Evolutionary conservation across 2,329 filamentous ascomycete species (phyloP).

Genomic region (Arthrobotrys entomopaga): DNA sequence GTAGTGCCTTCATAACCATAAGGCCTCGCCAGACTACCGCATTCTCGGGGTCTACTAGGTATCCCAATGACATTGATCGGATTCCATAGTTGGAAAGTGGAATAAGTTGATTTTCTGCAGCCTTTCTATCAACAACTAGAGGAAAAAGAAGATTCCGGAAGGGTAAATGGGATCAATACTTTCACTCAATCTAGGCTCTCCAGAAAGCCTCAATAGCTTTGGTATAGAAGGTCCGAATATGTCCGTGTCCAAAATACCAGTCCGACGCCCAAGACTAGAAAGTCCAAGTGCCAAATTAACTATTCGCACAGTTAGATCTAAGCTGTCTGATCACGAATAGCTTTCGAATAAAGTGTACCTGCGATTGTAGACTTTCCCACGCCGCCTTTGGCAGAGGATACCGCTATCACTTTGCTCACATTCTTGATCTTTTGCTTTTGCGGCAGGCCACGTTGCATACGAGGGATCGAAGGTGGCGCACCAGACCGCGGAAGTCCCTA

Average conservation of each 20-base stretch:
- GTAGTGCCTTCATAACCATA: constrained; percentile 97
- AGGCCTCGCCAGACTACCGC: constrained; percentile 94
- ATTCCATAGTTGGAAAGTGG: constrained; percentile 94
- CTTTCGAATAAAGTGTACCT: constrained; percentile 65
- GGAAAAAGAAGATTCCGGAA: not conserved
- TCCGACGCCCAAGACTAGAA: constrained; percentile 80
- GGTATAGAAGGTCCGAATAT: constrained; percentile 97
- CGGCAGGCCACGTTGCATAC: constrained; percentile 82
- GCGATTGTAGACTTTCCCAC: constrained; percentile 96
- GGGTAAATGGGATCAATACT: constrained; percentile 66
- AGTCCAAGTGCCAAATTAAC: constrained; percentile 85
- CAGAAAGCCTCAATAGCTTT: constrained; percentile 82
- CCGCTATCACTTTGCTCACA: constrained; percentile 92
- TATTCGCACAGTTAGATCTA: not conserved
- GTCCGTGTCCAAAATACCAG: constrained; percentile 92
- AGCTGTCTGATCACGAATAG: not conserved
- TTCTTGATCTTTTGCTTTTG: constrained; percentile 81
- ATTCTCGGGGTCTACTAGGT: constrained; percentile 80
- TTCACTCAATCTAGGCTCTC: constrained; percentile 78
- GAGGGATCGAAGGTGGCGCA: constrained; percentile 72
- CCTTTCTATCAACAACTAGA: constrained; percentile 6
- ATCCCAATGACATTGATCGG: constrained; percentile 99
- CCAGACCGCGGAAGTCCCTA: constrained; percentile 87
- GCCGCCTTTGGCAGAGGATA: constrained; percentile 97
- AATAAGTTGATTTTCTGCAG: constrained; percentile 78